Percentiles rank a stretch among this genome's conserved stretches.
These are phyloP conservation scores for Andrographis paniculata DNA, from an alignment of 305 asterid species.

Conservation along the genomic window DNA sequence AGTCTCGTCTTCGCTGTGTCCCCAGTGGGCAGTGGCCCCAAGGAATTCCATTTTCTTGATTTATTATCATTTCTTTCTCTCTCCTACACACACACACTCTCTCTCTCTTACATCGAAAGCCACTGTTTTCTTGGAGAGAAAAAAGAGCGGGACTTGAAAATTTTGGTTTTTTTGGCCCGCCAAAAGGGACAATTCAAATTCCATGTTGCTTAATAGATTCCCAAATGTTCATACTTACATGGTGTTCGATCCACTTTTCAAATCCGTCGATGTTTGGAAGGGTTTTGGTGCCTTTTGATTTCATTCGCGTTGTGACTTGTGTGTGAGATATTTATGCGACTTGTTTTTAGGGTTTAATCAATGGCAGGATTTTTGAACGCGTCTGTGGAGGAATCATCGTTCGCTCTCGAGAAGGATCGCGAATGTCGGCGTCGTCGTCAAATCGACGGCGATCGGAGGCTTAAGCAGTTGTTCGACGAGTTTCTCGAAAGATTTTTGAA, in stretches of 20 bases:
- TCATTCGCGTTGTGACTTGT: slow-evolving; percentile 5
- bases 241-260: background rate
- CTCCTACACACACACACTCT: too few relatives aligned
- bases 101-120: too few relatives aligned
- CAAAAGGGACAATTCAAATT: background rate
- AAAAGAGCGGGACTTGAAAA: too few relatives aligned
- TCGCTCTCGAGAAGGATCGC: slow-evolving; percentile 15
- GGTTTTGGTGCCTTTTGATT: background rate
- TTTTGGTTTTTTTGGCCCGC: too few relatives aligned
- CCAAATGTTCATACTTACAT: too few relatives aligned
- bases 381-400: slow-evolving; percentile 27
- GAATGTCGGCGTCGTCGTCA: slow-evolving; percentile 7
- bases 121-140: too few relatives aligned
- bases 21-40: too few relatives aligned
- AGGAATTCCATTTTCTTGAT: too few relatives aligned
- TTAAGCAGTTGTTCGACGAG: slow-evolving; percentile 29
- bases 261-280: background rate
- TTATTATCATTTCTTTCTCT: too few relatives aligned
- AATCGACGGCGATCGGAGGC: slow-evolving; percentile 10
- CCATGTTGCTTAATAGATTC: background rate
- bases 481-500: slow-evolving; percentile 26
- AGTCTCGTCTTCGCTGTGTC: too few relatives aligned
- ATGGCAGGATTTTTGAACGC: slow-evolving; percentile 67
- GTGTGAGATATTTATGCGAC: slow-evolving; percentile 15
- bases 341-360: slow-evolving; percentile 31